Evolutionary conservation across 306 rosid genomes (phyloP).

Genomic region (Casuarina cunninghamiana): DNA sequence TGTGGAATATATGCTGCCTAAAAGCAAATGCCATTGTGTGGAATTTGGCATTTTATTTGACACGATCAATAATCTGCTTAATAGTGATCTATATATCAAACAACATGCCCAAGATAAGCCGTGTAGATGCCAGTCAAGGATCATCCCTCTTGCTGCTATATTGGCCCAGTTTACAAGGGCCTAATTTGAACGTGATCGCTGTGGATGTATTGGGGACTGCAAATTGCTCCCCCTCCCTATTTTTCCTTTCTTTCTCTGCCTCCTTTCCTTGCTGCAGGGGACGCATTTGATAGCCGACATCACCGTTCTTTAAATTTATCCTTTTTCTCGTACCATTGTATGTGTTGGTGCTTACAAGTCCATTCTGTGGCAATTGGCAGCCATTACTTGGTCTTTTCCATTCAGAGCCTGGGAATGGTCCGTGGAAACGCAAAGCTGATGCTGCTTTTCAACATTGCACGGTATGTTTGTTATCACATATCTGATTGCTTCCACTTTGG

Average conservation of each 20-base stretch:
- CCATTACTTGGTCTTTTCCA: constrained; percentile 78
- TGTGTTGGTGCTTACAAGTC: constrained; percentile 20
- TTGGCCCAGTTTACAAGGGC: not conserved
- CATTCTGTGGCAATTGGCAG: constrained; percentile 46
- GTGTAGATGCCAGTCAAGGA: not conserved
- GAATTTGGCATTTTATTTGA: not conserved
- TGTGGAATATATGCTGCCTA: not conserved
- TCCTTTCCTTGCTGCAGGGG: not conserved
- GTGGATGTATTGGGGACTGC: not conserved
- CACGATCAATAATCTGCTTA: not conserved
- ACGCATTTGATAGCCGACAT: constrained; percentile 9
- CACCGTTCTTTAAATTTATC: constrained; percentile 4
- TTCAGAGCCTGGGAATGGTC: constrained; percentile 79
- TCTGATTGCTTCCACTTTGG: constrained; percentile 14
- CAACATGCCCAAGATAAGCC: not conserved
- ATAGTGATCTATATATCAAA: not conserved
- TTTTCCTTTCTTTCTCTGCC: not conserved
- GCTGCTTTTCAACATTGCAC: constrained; percentile 68
- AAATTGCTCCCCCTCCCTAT: not conserved
- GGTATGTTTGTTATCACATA: constrained; percentile 44
- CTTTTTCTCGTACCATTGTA: constrained; percentile 10
- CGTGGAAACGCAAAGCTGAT: constrained; percentile 97
- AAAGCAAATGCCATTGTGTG: not conserved
- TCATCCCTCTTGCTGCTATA: not conserved
- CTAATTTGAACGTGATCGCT: not conserved